phyloP scores from a whole-genome alignment of 768 basidiomycete genomes.

The Sarcomyxa edulis region DNA sequence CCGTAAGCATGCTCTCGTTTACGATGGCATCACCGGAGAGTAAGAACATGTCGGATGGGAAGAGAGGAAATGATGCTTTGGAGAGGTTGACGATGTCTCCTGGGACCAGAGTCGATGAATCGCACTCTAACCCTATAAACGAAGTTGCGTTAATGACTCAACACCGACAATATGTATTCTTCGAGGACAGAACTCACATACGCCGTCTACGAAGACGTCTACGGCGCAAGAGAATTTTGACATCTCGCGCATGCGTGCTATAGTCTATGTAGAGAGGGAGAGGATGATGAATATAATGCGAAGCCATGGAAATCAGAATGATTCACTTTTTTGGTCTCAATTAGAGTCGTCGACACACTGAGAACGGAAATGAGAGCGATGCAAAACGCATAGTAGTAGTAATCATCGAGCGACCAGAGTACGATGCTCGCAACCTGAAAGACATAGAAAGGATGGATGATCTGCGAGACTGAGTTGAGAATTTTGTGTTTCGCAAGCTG shows the following conservation, averaged over 20 bases:
- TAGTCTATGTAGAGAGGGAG: constrained; percentile 78
- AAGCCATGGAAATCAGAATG: constrained; percentile 2
- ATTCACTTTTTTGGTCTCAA: constrained; percentile 88
- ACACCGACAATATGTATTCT: constrained; percentile 1
- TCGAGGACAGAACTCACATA: constrained; percentile 46
- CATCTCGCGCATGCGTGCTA: constrained; percentile 93
- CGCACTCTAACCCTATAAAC: constrained; percentile 55
- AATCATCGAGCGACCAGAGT: constrained; percentile 93
- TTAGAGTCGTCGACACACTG: constrained; percentile 78
- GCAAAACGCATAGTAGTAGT: constrained; percentile 96
- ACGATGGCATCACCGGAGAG: constrained; percentile 96
- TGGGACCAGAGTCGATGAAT: constrained; percentile 80
- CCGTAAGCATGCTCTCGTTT: constrained; percentile 99
- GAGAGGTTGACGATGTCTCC: constrained; percentile 94
- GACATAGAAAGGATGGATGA: constrained; percentile 97
- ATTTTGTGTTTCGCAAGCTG: background rate
- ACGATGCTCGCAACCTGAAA: constrained; percentile 96
- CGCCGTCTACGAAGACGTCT: constrained; percentile 59
- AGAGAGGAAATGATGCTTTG: constrained; percentile 57
- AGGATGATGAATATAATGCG: constrained; percentile 6
- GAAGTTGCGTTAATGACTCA: background rate
- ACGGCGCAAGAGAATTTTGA: constrained; percentile 83
- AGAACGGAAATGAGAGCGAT: constrained; percentile 87
- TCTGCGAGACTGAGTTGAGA: constrained; percentile 31
- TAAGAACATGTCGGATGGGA: constrained; percentile 90